These are phyloP conservation scores for Pterocarpus macrocarpus DNA, from an alignment of 306 rosid genomes.

Conservation along the genomic window DNA sequence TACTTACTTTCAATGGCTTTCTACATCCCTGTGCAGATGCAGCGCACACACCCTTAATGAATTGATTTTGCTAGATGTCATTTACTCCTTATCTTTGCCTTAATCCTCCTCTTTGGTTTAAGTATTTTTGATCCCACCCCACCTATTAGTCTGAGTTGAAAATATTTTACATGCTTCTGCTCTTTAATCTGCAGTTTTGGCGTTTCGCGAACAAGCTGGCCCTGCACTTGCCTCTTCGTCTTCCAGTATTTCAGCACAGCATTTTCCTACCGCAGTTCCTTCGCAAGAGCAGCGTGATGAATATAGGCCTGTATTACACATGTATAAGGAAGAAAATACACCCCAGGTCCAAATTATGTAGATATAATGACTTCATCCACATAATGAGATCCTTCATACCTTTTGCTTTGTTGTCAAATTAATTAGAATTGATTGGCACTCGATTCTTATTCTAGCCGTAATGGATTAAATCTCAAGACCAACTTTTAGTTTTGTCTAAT, in stretches of 20 bases:
- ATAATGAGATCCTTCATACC: conserved; percentile 12
- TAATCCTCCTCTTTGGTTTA: background rate
- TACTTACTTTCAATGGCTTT: conserved; percentile 7
- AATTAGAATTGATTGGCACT: conserved; percentile 18
- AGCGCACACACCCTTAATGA: conserved; percentile 13
- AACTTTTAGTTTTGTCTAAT: conserved; percentile 4
- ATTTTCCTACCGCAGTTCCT: conserved; percentile 76
- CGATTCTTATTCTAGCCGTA: background rate
- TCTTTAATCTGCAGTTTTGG: conserved; percentile 61
- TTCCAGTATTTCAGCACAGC: conserved; percentile 60
- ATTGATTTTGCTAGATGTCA: conserved; percentile 18
- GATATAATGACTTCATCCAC: conserved; percentile 2
- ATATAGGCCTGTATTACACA: conserved; percentile 62
- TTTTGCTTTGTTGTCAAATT: conserved; percentile 12
- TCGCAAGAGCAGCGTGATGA: conserved; percentile 85
- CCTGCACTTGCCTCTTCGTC: conserved; percentile 61
- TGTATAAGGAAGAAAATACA: conserved; percentile 67
- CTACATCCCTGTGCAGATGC: background rate
- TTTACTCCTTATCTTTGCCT: conserved; percentile 3
- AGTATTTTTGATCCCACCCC: background rate
- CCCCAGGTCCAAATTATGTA: conserved; percentile 66
- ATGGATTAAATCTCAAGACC: no score
- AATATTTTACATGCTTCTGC: conserved; percentile 31
- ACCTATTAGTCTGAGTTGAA: conserved; percentile 21
- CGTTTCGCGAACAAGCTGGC: conserved; percentile 66